Evolutionary conservation across 2,329 filamentous ascomycete species (phyloP).

Genomic region (Achaetomium macrosporum): DNA sequence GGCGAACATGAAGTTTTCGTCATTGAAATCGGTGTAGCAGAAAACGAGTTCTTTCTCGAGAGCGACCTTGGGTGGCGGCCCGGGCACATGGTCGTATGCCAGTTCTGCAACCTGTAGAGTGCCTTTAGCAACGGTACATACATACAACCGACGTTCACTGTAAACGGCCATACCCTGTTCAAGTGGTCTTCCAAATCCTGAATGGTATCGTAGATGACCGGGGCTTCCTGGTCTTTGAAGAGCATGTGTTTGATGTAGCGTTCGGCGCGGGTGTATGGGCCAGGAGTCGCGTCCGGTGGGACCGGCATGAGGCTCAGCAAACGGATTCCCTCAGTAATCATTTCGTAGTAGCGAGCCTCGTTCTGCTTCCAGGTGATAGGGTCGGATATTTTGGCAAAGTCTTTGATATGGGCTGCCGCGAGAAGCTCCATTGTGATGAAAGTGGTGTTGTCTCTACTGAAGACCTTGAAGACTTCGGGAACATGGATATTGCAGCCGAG

Average conservation of each 20-base stretch:
- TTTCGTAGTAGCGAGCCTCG: not conserved
- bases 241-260: not conserved
- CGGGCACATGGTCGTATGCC: not conserved
- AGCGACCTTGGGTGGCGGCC: not conserved
- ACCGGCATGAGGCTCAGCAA: constrained; percentile 6
- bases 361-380: not conserved
- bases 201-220: not conserved
- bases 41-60: constrained; percentile 8
- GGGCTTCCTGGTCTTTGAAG: constrained; percentile 7
- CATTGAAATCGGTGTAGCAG: constrained; percentile 11
- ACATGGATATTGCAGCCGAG: constrained; percentile 6
- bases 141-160: not conserved
- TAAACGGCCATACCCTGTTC: constrained; percentile 1
- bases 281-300: constrained; percentile 5
- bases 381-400: not conserved
- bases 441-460: not conserved
- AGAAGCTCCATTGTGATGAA: constrained; percentile 9
- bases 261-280: not conserved
- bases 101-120: not conserved
- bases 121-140: not conserved
- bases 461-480: constrained; percentile 11
- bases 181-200: constrained; percentile 6
- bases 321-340: constrained; percentile 6
- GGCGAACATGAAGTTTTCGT: constrained; percentile 11
- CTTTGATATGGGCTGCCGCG: not conserved